phyloP scores from a whole-genome alignment of 805 yeast species.

The Saturnispora gosingensis region DNA sequence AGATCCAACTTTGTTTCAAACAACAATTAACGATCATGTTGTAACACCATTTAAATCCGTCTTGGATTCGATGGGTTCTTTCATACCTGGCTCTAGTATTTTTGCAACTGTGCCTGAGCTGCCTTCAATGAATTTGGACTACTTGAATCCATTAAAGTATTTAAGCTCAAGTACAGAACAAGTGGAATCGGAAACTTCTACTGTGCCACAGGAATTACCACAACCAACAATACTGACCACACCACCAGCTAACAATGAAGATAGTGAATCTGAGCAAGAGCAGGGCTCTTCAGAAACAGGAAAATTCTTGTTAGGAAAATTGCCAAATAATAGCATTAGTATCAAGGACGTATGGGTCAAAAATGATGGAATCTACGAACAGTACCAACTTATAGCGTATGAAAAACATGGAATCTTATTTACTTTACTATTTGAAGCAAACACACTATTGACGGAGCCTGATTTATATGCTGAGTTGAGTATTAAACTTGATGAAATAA shows the following conservation, averaged over 20 bases:
- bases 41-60: background rate
- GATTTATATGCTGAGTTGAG: conserved; percentile 13
- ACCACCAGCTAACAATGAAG: background rate
- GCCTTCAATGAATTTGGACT: background rate
- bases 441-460: background rate
- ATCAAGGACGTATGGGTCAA: background rate
- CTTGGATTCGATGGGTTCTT: conserved; percentile 17
- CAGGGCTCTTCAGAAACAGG: background rate
- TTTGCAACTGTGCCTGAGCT: background rate
- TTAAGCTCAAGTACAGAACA: conserved; percentile 3
- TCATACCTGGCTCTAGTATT: conserved; percentile 11
- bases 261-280: conserved; percentile 6
- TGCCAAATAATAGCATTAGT: background rate
- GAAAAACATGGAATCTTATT: conserved; percentile 26
- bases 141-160: background rate
- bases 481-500: conserved; percentile 16
- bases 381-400: conserved; percentile 20
- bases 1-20: conserved; percentile 22
- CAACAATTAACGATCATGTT: conserved; percentile 20
- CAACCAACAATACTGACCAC: background rate
- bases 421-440: conserved; percentile 14
- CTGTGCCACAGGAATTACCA: background rate
- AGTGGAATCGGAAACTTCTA: background rate
- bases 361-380: background rate
- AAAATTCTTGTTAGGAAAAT: background rate